Base-by-base conservation (phyloP, 1,284 basidiomycete genomes). In the Tylopilus microsporus region DNA sequence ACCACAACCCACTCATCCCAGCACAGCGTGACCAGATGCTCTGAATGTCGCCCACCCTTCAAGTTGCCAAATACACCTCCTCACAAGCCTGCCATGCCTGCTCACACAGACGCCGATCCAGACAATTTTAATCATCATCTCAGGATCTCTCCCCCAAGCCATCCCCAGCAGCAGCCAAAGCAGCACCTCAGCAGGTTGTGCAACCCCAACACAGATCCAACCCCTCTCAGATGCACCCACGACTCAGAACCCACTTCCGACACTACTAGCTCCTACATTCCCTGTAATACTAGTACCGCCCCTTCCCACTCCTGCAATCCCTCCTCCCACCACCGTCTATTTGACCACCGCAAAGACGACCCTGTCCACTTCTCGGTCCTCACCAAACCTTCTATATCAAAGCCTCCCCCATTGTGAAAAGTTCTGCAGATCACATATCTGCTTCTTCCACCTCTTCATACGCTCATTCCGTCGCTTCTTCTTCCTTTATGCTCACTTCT, bases 261-360 rank as follows among this genome's bases (percentile, higher is more conserved):
- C 58, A 73, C 74, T 25, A 76, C 79, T 58, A 80, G 76, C 65
- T 80, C 82, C 0, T 77, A 82, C 62, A 73, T 77, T n/a, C 77
- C 78, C 21, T 76, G 79, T 55, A 69, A 67, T 32, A 57, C 72
- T 55, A 69, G 67, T 32, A 57, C 72, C 12, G 63, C 74, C 2
- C 41, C 73, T 49, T 37, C 73, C 7, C 72, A 72, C 32, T 80
- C 84, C 8, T 87, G 89, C 36, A 34, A 47, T 5, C 53, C 74
- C 41, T 73, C 49, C 25, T 39, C 73, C 6, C 72, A 72, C 34
- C 80, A 85, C 8, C 87, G 89, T 63, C 80, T 95, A 0, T 94
- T 93, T 60, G 91, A 94, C 69, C 88, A 87, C 60, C 78, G 88
- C 51, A 88, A 88, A 69, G 88, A 95, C 70, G 89, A 95, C 70